Evolutionary conservation across 108 stramenopile species (phyloP).

Genomic region (Cyclotella kingstonii): DNA sequence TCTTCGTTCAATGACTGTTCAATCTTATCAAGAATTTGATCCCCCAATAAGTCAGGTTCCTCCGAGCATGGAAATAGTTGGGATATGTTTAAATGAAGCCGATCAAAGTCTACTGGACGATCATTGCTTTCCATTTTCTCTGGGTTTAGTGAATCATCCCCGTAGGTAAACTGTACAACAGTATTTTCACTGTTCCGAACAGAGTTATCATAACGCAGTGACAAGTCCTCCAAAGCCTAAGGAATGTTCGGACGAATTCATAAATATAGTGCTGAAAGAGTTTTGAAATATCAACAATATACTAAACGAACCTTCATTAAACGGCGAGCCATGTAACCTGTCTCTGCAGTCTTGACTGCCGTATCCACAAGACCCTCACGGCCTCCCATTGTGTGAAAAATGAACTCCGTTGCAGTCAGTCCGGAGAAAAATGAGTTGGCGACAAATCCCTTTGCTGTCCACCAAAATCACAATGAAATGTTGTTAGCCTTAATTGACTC

Average conservation of each 20-base stretch:
- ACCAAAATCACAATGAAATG: background rate
- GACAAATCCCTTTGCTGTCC: slow-evolving; percentile 93
- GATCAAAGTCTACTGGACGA: slow-evolving; percentile 80
- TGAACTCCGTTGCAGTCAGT: slow-evolving; percentile 98
- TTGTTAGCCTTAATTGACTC: no score
- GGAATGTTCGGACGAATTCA: background rate
- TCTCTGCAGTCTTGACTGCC: slow-evolving; percentile 99
- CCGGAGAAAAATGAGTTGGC: slow-evolving; percentile 96
- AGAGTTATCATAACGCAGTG: slow-evolving; percentile 92
- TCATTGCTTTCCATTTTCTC: slow-evolving; percentile 93
- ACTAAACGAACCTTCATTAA: slow-evolving; percentile 88
- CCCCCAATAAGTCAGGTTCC: slow-evolving; percentile 46
- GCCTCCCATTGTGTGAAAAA: slow-evolving; percentile 99
- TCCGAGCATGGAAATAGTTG: slow-evolving; percentile 59
- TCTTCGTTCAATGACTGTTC: slow-evolving; percentile 46
- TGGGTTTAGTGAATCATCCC: slow-evolving; percentile 97
- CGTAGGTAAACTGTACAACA: slow-evolving; percentile 97
- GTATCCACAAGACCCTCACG: slow-evolving; percentile 99
- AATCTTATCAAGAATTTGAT: slow-evolving; percentile 52
- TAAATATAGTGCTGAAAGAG: background rate
- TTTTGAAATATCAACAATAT: slow-evolving; percentile 1
- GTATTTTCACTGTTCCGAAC: slow-evolving; percentile 96
- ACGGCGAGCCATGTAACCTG: slow-evolving; percentile 99
- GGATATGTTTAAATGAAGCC: slow-evolving; percentile 61
- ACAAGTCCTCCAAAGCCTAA: slow-evolving; percentile 91